Evolutionary conservation across 331 rosid species (phyloP).

Genomic region (Cucumis variabilis): DNA sequence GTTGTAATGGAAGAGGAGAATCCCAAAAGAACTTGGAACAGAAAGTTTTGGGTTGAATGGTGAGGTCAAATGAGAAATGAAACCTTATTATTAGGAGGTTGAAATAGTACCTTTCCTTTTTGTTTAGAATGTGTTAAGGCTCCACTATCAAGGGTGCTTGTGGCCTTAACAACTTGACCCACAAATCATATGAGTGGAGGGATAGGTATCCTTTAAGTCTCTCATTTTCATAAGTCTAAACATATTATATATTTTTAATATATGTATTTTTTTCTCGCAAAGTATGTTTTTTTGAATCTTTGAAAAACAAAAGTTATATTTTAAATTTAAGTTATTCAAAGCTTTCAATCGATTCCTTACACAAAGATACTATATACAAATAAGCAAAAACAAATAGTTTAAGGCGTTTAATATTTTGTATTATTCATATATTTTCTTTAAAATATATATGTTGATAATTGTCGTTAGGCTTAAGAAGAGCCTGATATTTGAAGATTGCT

Average conservation of each 20-base stretch:
- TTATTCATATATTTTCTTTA: no score
- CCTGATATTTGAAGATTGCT: background rate
- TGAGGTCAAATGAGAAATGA: background rate
- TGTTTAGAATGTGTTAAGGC: background rate
- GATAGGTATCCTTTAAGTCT: background rate
- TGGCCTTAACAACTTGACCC: conserved; percentile 1
- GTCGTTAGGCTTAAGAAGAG: background rate
- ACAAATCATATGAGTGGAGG: background rate
- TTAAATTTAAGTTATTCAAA: no score
- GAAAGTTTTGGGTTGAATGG: background rate
- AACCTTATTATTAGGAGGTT: conserved; percentile 17
- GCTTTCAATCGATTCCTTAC: no score
- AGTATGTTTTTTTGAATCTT: background rate
- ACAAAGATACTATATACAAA: no score
- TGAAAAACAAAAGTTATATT: no score
- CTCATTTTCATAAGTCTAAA: background rate
- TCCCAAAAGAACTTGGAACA: background rate
- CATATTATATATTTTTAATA: background rate
- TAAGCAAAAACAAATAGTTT: no score
- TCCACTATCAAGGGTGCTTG: conserved; percentile 12
- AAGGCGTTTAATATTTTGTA: background rate
- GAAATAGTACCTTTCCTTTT: conserved; percentile 4
- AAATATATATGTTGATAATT: no score
- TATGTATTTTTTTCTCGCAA: background rate
- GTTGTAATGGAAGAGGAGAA: background rate